Evolutionary conservation across 1,284 basidiomycete genomes (phyloP).

Genomic region (Volvariella volvacea): DNA sequence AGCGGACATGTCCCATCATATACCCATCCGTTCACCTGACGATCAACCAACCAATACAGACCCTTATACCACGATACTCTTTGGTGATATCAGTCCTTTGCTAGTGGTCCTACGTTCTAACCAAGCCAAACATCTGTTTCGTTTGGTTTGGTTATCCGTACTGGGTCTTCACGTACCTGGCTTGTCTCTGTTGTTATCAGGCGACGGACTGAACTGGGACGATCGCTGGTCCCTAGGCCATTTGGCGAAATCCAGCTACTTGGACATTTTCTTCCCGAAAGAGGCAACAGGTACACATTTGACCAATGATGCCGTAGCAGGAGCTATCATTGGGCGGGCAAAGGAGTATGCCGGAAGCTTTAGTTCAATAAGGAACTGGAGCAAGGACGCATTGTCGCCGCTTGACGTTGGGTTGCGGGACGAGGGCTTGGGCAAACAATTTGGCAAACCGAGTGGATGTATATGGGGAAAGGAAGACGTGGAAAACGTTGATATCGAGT

Average conservation of each 20-base stretch:
- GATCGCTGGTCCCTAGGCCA: slow-evolving; percentile 57
- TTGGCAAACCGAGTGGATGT: slow-evolving; percentile 8
- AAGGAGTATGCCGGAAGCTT: slow-evolving; percentile 52
- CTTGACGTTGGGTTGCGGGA: slow-evolving; percentile 39
- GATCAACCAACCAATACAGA: slow-evolving; percentile 53
- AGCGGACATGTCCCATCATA: slow-evolving; percentile 33
- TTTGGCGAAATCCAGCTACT: slow-evolving; percentile 33
- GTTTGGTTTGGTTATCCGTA: slow-evolving; percentile 72
- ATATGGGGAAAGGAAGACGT: slow-evolving; percentile 49
- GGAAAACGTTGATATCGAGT: slow-evolving; percentile 34
- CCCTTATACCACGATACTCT: slow-evolving; percentile 76
- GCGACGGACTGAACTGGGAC: slow-evolving; percentile 38
- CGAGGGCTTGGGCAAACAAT: slow-evolving; percentile 23
- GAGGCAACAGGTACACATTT: slow-evolving; percentile 22
- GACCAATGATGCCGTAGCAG: slow-evolving; percentile 53
- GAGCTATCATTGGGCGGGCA: slow-evolving; percentile 60
- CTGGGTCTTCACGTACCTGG: slow-evolving; percentile 74
- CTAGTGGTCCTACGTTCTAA: slow-evolving; percentile 53
- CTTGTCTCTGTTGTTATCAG: slow-evolving; percentile 36
- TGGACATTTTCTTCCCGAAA: slow-evolving; percentile 51
- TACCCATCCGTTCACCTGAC: slow-evolving; percentile 57
- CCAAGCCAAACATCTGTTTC: slow-evolving; percentile 55
- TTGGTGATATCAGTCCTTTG: slow-evolving; percentile 71
- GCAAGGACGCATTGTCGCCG: slow-evolving; percentile 41
- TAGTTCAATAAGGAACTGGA: slow-evolving; percentile 65